Percentiles rank a stretch among this genome's conserved stretches.
phyloP scores from a whole-genome alignment of 2,329 filamentous ascomycete species.

The Aureobasidium namibiae region DNA sequence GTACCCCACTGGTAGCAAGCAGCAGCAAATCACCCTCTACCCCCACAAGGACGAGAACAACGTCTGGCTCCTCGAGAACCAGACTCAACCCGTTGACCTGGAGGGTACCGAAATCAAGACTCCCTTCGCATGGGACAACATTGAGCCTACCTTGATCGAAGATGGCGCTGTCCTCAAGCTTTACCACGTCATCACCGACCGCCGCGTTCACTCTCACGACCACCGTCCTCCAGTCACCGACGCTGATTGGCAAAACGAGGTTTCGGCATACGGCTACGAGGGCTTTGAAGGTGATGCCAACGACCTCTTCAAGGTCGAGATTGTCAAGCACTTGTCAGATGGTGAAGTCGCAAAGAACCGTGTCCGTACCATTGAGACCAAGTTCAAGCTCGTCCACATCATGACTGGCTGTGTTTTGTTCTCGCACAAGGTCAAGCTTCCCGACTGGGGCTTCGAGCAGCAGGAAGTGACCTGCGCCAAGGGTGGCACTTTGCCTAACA shows the following conservation, averaged over 20 bases:
- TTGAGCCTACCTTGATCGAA: constrained; percentile 61
- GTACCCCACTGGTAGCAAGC: constrained; percentile 96
- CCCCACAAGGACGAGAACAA: constrained; percentile 99
- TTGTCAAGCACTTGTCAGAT: constrained; percentile 81
- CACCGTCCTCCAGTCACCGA: constrained; percentile 80
- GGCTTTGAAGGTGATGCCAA: constrained; percentile 96
- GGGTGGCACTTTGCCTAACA: constrained; percentile 88
- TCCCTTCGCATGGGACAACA: constrained; percentile 72
- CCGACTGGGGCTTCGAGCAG: constrained; percentile 95
- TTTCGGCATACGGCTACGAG: constrained; percentile 90
- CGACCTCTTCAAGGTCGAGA: constrained; percentile 90
- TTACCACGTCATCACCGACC: constrained; percentile 75
- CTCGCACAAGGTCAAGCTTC: constrained; percentile 98
- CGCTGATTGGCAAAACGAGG: constrained; percentile 50
- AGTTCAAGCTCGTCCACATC: constrained; percentile 88
- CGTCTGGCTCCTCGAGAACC: constrained; percentile 86
- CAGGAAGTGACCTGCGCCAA: constrained; percentile 98
- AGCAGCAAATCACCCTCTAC: constrained; percentile 96
- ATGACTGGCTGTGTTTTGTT: constrained; percentile 97
- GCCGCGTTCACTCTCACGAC: constrained; percentile 92
- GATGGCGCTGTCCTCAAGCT: constrained; percentile 75
- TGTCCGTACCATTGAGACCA: constrained; percentile 87
- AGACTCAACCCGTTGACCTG: constrained; percentile 71
- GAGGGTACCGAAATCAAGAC: constrained; percentile 67
- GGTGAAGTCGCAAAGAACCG: constrained; percentile 71